Evolutionary conservation across 2,329 filamentous ascomycete genomes (phyloP), one percentile per base, ranked within the genome.

Genomic region (Simplicillium aogashimaense): DNA sequence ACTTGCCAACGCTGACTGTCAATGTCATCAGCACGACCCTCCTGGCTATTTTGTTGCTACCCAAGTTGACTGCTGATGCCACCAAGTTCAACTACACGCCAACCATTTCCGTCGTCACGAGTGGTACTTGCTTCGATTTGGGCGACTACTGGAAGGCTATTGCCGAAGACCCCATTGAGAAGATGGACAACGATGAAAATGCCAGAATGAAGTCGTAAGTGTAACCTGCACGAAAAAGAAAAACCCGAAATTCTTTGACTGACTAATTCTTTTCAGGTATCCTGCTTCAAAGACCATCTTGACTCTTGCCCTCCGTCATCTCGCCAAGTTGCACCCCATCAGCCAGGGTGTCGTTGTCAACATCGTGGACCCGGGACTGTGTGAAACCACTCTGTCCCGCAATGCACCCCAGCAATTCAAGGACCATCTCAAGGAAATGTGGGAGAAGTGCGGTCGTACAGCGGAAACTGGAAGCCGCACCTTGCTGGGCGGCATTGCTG

Each of bases 21-120:
- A 73, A 74, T 46, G 63, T 72, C 14, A 53, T 74, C 29, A 59
- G 59, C 3, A 72, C 30, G 30, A n/a, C 5, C 7, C 15, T 32
- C 13, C 11, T 32, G 30, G 15, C 30, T 32, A 13, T 32, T 7
- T 15, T 64, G 38, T 45, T 70, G 16, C 49, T 74, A 15, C 69
- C 69, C 2, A 47, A 52, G 17, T 45, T 74, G 47, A 56, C 58
- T 15, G 51, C 51, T 10, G 63, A 61, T 9, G 61, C 59, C 2
- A 49, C 38, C 3, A 49, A 45, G 39, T 51, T 53, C 38, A 62
- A 61, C 12, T 43, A 55, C 7, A 49, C 46, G 36, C 61, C 66
- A 11, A 56, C 56, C 16, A 39, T 71, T 3, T 50, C 53, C 3
- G 49, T 68, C 7, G 61, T 69, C 2, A 53, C 60, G 1, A 69